A percentile compares a stretch with the other conserved stretches of the same genome.
Evolutionary conservation across 768 basidiomycete species (phyloP).

Genomic region (Leccinum truebloodii): DNA sequence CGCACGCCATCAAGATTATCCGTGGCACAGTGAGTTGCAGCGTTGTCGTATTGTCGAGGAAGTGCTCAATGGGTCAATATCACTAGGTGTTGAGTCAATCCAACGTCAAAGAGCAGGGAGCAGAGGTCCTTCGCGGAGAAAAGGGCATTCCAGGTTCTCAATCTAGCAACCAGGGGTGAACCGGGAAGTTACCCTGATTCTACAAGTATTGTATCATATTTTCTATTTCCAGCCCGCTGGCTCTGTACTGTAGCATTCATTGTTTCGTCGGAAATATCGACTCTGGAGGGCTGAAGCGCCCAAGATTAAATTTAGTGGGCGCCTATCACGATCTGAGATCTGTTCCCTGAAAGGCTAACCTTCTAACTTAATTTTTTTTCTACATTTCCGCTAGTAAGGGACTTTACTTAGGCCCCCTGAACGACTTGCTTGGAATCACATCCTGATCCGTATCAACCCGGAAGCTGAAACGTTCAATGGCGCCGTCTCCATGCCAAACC

Average conservation of each 20-base stretch:
- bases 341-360: conserved; percentile 20
- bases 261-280: not conserved
- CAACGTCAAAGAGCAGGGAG: conserved; percentile 52
- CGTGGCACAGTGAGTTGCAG: conserved; percentile 30
- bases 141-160: conserved; percentile 36
- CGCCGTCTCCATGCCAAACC: not conserved
- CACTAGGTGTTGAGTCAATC: conserved; percentile 34
- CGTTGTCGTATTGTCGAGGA: conserved; percentile 6
- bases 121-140: conserved; percentile 53
- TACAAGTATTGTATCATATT: not conserved
- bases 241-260: conserved; percentile 8
- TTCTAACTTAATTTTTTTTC: conserved; percentile 12
- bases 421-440: not conserved
- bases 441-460: not conserved
- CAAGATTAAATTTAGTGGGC: not conserved
- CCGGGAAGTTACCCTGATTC: not conserved
- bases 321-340: conserved; percentile 24
- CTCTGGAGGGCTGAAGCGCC: not conserved
- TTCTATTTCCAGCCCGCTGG: not conserved
- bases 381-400: conserved; percentile 1
- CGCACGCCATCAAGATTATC: conserved; percentile 21
- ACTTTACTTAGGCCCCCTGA: not conserved
- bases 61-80: not conserved
- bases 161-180: conserved; percentile 19
- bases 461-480: not conserved